Percentiles rank a stretch among this genome's conserved stretches.
Evolutionary conservation across 768 basidiomycete genomes (phyloP).

Genomic region (Pisolithus sp.): DNA sequence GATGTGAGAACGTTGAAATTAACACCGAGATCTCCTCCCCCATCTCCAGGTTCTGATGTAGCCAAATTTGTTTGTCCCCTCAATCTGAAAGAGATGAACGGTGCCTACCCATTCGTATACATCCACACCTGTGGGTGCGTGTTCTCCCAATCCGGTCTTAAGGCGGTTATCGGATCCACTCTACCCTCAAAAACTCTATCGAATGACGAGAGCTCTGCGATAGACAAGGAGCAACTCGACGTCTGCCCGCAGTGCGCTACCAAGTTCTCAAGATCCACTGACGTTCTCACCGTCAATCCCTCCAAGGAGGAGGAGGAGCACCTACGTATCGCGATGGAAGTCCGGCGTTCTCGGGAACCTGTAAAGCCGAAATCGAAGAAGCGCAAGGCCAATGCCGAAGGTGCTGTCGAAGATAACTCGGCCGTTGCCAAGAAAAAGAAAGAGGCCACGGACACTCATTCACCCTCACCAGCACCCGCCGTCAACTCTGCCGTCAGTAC

Average conservation of each 20-base stretch:
- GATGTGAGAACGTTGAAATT: constrained; percentile 81
- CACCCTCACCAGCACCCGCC: constrained; percentile 23
- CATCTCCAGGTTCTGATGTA: constrained; percentile 34
- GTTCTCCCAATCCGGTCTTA: constrained; percentile 79
- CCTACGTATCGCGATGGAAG: constrained; percentile 52
- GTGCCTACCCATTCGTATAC: constrained; percentile 82
- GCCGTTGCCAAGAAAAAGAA: constrained; percentile 41
- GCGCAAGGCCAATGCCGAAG: constrained; percentile 48
- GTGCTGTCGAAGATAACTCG: constrained; percentile 20
- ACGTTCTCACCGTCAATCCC: constrained; percentile 67
- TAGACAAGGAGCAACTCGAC: constrained; percentile 35
- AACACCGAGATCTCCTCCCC: constrained; percentile 61
- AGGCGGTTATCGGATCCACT: constrained; percentile 38
- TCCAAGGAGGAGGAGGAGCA: constrained; percentile 55
- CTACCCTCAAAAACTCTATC: constrained; percentile 20
- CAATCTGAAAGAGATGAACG: constrained; percentile 93
- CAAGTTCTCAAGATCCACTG: constrained; percentile 53
- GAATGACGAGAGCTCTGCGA: constrained; percentile 20
- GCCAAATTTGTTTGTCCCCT: constrained; percentile 87
- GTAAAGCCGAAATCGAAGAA: constrained; percentile 48
- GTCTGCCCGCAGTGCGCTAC: constrained; percentile 74
- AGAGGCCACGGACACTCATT: constrained; percentile 5
- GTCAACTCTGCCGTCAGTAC: constrained; percentile 47
- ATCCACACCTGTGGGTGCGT: constrained; percentile 84
- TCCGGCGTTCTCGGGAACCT: constrained; percentile 49